Percentiles rank a stretch among this genome's conserved stretches.
Conservation (phyloP, 1,284 basidiomycete genomes). For the Marasmius fiardii region DNA sequence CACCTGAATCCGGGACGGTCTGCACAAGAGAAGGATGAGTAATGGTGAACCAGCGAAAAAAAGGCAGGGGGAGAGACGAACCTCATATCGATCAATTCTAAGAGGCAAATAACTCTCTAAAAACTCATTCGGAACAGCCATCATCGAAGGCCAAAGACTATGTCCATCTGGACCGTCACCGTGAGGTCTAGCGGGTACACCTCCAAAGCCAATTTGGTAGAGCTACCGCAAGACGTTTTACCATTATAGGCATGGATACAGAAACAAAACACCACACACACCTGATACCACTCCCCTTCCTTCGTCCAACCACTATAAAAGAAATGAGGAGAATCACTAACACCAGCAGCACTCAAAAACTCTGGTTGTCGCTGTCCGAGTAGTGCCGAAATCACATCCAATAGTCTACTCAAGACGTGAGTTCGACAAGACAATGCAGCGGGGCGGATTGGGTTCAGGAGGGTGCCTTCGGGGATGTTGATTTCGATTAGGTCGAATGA, state of each 20-base stretch:
- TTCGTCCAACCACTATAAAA: slow-evolving; percentile 28
- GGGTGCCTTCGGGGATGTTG: slow-evolving; percentile 24
- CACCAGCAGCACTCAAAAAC: slow-evolving; percentile 28
- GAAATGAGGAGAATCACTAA: slow-evolving; percentile 27
- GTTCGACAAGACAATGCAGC: slow-evolving; percentile 28
- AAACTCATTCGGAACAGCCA: slow-evolving; percentile 5
- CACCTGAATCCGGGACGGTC: slow-evolving; percentile 26
- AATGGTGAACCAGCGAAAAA: no score
- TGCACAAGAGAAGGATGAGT: background rate
- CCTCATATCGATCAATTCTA: slow-evolving; percentile 25
- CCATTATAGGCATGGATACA: background rate
- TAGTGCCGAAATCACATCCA: slow-evolving; percentile 23
- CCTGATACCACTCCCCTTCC: slow-evolving; percentile 25
- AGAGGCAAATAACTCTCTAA: slow-evolving; percentile 27
- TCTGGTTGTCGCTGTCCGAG: slow-evolving; percentile 27
- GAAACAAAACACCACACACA: background rate
- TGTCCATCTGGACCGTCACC: slow-evolving; percentile 24
- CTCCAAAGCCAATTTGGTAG: slow-evolving; percentile 28
- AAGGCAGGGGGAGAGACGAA: background rate
- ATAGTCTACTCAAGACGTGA: slow-evolving; percentile 24
- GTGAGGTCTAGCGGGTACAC: slow-evolving; percentile 20
- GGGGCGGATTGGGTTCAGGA: slow-evolving; percentile 26
- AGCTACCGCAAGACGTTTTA: slow-evolving; percentile 5
- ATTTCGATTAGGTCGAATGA: slow-evolving; percentile 32
- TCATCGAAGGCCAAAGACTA: slow-evolving; percentile 29